Percentiles rank a stretch among this genome's conserved stretches.
Conservation (phyloP, 2,329 filamentous ascomycete species). For the Ascochyta fabae region DNA sequence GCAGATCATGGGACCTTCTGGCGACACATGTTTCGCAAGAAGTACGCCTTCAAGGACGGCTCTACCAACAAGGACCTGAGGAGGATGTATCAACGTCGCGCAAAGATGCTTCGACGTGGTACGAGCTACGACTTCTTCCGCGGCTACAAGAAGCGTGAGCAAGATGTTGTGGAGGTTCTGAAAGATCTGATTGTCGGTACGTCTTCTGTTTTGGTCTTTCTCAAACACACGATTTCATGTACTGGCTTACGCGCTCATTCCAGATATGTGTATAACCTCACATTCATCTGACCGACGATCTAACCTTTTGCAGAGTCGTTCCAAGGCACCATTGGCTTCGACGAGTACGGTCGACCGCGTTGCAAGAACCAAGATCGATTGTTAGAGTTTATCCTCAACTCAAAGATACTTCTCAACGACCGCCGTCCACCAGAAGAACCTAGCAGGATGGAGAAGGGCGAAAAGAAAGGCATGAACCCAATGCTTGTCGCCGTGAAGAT, state of each 20-base stretch:
- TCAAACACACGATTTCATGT: background rate
- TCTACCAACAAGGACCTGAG: constrained; percentile 41
- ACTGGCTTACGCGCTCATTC: background rate
- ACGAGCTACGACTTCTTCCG: constrained; percentile 26
- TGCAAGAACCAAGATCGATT: constrained; percentile 47
- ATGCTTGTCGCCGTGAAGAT: constrained; percentile 40
- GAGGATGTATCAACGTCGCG: constrained; percentile 45
- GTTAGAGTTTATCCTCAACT: constrained; percentile 38
- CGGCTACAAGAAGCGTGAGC: constrained; percentile 35
- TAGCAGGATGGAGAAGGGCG: background rate
- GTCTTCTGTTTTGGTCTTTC: constrained; percentile 14
- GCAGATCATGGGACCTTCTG: constrained; percentile 54
- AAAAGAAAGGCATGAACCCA: constrained; percentile 14
- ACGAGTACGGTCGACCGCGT: constrained; percentile 28
- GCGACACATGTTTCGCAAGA: constrained; percentile 52
- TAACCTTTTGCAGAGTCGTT: constrained; percentile 39
- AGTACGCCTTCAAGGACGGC: constrained; percentile 48
- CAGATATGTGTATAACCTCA: background rate
- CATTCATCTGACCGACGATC: background rate
- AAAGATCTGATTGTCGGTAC: constrained; percentile 54
- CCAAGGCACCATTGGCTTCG: constrained; percentile 21
- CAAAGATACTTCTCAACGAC: constrained; percentile 35
- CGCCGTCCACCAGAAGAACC: constrained; percentile 25
- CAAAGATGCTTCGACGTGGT: constrained; percentile 30
- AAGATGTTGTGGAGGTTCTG: constrained; percentile 48